Percentiles rank a stretch among this genome's conserved stretches.
phyloP scores from a whole-genome alignment of 2,329 filamentous ascomycete species.

The Coniochaeta sp. region DNA sequence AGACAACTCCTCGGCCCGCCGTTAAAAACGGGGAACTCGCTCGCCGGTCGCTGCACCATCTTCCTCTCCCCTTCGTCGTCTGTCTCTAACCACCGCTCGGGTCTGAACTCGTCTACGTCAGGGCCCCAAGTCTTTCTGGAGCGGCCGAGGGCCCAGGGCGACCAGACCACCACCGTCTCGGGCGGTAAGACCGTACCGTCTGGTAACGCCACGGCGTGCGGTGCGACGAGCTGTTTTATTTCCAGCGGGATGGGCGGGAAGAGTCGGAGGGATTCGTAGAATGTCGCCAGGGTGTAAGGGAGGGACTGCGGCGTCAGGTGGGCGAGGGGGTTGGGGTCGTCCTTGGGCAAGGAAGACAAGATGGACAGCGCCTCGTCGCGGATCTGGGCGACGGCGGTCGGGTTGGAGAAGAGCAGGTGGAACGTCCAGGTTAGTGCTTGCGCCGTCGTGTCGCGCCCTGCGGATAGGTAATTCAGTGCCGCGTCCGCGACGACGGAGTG shows the following conservation, averaged over 20 bases:
- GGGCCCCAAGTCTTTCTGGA: slow-evolving; percentile 49
- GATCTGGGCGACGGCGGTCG: slow-evolving; percentile 29
- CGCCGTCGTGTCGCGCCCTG: slow-evolving; percentile 57
- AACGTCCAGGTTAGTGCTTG: slow-evolving; percentile 60
- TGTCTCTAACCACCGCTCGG: slow-evolving; percentile 50
- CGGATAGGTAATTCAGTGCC: slow-evolving; percentile 59
- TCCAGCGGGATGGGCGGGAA: slow-evolving; percentile 62
- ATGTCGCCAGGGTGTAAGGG: slow-evolving; percentile 54
- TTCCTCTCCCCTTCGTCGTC: neutral
- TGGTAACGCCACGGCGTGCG: slow-evolving; percentile 43
- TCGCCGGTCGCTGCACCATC: slow-evolving; percentile 33
- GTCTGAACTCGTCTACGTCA: slow-evolving; percentile 48
- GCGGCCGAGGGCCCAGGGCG: slow-evolving; percentile 57
- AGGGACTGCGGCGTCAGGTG: slow-evolving; percentile 33
- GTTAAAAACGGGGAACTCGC: slow-evolving; percentile 59
- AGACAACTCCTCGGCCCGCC: slow-evolving; percentile 55
- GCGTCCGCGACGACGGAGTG: slow-evolving; percentile 54
- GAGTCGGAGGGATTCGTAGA: slow-evolving; percentile 55
- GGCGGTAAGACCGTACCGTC: slow-evolving; percentile 53
- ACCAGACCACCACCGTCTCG: slow-evolving; percentile 53
- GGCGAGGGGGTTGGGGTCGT: slow-evolving; percentile 22
- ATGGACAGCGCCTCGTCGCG: slow-evolving; percentile 31
- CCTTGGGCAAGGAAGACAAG: slow-evolving; percentile 6
- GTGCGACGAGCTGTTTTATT: slow-evolving; percentile 46
- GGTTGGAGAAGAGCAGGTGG: slow-evolving; percentile 51